Conservation (phyloP, 169 alveolate species). For the Perkinsus marinus region DNA sequence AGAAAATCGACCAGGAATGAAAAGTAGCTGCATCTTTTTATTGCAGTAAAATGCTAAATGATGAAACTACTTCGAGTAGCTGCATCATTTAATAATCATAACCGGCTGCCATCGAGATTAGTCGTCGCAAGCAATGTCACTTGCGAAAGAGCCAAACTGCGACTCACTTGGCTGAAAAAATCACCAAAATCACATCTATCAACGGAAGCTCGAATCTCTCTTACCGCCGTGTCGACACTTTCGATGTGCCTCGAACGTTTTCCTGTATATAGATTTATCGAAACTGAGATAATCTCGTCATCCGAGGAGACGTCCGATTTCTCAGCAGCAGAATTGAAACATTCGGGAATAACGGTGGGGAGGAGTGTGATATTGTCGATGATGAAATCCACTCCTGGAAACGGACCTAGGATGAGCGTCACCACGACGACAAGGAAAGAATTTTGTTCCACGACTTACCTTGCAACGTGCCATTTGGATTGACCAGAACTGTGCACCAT, state of each 20-base stretch:
- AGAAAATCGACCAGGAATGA: neutral
- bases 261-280: neutral
- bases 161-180: neutral
- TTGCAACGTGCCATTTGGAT: neutral
- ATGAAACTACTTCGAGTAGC: too few relatives aligned
- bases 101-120: too few relatives aligned
- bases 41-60: too few relatives aligned
- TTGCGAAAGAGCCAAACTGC: neutral
- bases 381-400: neutral
- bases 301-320: neutral
- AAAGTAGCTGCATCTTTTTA: too few relatives aligned
- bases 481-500: neutral
- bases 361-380: neutral
- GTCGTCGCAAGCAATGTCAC: neutral
- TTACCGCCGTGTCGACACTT: neutral
- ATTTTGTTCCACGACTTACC: too few relatives aligned
- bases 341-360: neutral
- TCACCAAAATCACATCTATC: neutral
- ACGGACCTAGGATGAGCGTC: neutral
- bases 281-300: neutral
- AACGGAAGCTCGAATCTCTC: too few relatives aligned
- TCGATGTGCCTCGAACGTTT: neutral
- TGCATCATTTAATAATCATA: too few relatives aligned
- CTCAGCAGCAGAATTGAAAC: neutral
- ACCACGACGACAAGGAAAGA: too few relatives aligned